phyloP scores from a whole-genome alignment of 306 rosid species.

The Fragaria vesca region DNA sequence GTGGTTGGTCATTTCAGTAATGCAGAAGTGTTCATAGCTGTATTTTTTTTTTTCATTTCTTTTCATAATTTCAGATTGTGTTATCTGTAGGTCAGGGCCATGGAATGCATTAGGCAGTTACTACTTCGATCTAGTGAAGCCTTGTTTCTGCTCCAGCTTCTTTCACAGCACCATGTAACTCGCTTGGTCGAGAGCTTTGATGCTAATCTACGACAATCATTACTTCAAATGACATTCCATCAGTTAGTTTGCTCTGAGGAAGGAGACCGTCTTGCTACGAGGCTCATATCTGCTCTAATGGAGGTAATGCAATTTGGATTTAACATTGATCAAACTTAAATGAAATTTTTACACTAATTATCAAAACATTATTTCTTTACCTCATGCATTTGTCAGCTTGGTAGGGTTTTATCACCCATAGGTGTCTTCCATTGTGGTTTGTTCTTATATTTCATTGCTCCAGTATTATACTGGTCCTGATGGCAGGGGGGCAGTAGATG shows the following conservation, averaged over 20 bases:
- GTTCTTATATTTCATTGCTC: conserved; percentile 27
- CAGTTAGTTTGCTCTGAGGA: conserved; percentile 95
- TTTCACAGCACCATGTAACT: conserved; percentile 91
- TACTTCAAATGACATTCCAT: conserved; percentile 83
- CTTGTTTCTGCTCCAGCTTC: conserved; percentile 90
- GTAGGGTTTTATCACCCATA: conserved; percentile 8
- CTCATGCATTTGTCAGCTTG: neutral
- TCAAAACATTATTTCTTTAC: conserved; percentile 9
- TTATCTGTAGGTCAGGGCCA: conserved; percentile 84
- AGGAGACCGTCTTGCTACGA: conserved; percentile 83
- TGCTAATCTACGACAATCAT: conserved; percentile 51
- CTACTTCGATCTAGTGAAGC: conserved; percentile 93
- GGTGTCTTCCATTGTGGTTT: conserved; percentile 22
- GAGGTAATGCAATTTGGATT: conserved; percentile 58
- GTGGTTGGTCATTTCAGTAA: conserved; percentile 18
- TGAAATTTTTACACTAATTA: conserved; percentile 12
- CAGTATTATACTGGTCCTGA: conserved; percentile 95
- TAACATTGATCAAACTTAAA: conserved; percentile 20
- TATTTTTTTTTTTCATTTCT: neutral
- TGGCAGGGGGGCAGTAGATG: conserved; percentile 99
- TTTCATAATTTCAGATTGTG: conserved; percentile 31
- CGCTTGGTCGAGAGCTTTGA: conserved; percentile 89
- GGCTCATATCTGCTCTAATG: conserved; percentile 89
- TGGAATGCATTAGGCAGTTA: conserved; percentile 96
- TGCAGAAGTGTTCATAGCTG: conserved; percentile 13